Evolutionary conservation across 1,284 basidiomycete genomes (phyloP).

Genomic region (Cystobasidium slooffiae): DNA sequence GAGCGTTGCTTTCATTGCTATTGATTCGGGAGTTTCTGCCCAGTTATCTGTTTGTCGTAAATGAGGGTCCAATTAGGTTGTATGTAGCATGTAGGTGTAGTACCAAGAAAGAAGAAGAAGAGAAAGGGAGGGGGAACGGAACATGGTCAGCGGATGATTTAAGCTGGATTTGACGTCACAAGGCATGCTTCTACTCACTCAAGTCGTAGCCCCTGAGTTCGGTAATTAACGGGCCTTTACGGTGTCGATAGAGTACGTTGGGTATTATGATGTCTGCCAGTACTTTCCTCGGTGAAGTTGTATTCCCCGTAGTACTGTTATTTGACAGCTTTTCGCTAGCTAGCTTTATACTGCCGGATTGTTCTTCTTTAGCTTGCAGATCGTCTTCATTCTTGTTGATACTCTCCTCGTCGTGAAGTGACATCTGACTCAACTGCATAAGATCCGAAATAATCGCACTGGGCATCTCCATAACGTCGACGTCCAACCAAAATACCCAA

Average conservation of each 20-base stretch:
- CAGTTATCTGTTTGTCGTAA: conserved; percentile 46
- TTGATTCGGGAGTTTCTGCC: conserved; percentile 43
- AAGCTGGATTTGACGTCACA: neutral
- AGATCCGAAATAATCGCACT: conserved; percentile 46
- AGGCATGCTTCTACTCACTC: conserved; percentile 4
- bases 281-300: neutral
- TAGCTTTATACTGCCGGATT: too few relatives aligned
- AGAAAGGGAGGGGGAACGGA: neutral
- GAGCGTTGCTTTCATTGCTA: conserved; percentile 28
- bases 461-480: conserved; percentile 41
- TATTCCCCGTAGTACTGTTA: neutral
- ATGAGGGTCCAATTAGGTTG: too few relatives aligned
- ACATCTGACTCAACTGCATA: conserved; percentile 31
- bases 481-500: conserved; percentile 49
- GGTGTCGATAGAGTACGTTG: conserved; percentile 32
- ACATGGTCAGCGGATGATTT: neutral
- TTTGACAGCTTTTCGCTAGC: too few relatives aligned
- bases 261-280: conserved; percentile 45
- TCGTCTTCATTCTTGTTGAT: too few relatives aligned
- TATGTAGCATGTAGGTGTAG: too few relatives aligned
- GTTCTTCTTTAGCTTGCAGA: too few relatives aligned
- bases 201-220: conserved; percentile 35
- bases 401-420: too few relatives aligned
- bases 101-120: neutral
- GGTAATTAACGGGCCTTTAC: neutral